Evolutionary conservation across 1,139 yeast species (phyloP), one percentile per base, ranked within the genome.

Genomic region (Lodderomyces metapsilosis): DNA sequence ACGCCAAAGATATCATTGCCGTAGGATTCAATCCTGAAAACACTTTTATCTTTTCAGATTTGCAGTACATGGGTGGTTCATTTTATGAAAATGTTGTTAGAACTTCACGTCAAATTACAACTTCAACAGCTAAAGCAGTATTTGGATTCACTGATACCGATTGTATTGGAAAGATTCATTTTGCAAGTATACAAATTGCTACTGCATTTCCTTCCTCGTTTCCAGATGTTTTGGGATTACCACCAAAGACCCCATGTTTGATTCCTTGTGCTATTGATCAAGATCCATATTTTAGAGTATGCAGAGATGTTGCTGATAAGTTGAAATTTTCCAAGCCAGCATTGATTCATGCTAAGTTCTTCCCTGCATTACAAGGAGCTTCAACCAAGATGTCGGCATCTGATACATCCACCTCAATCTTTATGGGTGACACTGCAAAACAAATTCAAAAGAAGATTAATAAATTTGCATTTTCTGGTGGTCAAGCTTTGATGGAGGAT

Each of bases 261-360:
- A 94, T 94, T 64, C 99, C 99, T 31, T 94, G 98, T 76, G 99
- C 99, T 37, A 94, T 94, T 62, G 99, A 94, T 63, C 97, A 91
- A 71, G 99, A 94, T 64, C 98, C 99, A 30, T 94, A 94, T 66
- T 94, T 94, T 72, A 79, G 99, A 64, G 95, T 94, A 23, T 88
- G 96, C 66, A 79, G 99, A 66, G 99, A 94, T 61, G 98, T 94
- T 49, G 97, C 98, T 20, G 89, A 84, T 58, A 92, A 91, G 64
- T 78, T 94, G 59, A 87, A 85, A 66, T 94, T 78, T 62, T 72
- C 91, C 51, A 94, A 94, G 66, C 98, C 98, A 16, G 81, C 97
- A 4, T 77, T 92, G 62, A 76, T 94, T 52, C 98, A 92, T 64
- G 84, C 98, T 45, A 86, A 88, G 66, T 94, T 94, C 66, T 92